These are phyloP conservation scores for Nakazawaea populi DNA, from an alignment of 805 yeast species.

Conservation along the genomic window DNA sequence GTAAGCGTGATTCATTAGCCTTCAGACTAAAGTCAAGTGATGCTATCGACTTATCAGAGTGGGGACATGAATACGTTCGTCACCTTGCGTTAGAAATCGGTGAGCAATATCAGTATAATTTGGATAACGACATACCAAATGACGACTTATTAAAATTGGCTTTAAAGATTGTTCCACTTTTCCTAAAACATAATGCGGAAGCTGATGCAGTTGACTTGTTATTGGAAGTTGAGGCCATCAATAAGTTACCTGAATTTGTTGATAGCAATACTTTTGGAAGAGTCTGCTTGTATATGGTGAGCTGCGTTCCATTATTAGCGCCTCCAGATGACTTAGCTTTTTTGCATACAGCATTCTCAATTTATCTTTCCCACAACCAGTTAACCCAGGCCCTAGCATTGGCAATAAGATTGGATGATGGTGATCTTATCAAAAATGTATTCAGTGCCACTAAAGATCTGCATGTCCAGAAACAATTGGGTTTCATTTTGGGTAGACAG, in stretches of 20 bases:
- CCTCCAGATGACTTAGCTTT: conserved; percentile 90
- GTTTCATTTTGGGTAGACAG: conserved; percentile 82
- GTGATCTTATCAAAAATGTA: conserved; percentile 66
- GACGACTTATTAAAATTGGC: conserved; percentile 53
- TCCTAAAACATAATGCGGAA: conserved; percentile 92
- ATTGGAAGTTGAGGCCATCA: conserved; percentile 84
- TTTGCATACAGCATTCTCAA: conserved; percentile 80
- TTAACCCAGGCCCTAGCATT: conserved; percentile 85
- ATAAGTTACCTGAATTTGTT: conserved; percentile 73
- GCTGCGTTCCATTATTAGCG: conserved; percentile 93
- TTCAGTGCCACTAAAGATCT: conserved; percentile 76
- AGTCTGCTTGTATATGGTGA: conserved; percentile 89
- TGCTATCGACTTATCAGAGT: conserved; percentile 45
- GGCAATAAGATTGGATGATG: conserved; percentile 87
- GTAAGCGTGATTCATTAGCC: conserved; percentile 71
- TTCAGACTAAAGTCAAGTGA: conserved; percentile 54
- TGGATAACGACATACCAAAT: conserved; percentile 22
- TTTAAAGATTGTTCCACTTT: conserved; percentile 77
- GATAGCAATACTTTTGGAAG: conserved; percentile 81
- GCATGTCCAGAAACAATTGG: conserved; percentile 81
- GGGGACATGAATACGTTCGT: conserved; percentile 99
- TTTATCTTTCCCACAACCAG: conserved; percentile 73
- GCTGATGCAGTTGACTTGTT: conserved; percentile 96
- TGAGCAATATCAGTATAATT: conserved; percentile 60
- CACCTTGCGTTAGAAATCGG: conserved; percentile 95